Evolutionary conservation across 306 rosid genomes (phyloP).

Genomic region (Rubus parviflorus): DNA sequence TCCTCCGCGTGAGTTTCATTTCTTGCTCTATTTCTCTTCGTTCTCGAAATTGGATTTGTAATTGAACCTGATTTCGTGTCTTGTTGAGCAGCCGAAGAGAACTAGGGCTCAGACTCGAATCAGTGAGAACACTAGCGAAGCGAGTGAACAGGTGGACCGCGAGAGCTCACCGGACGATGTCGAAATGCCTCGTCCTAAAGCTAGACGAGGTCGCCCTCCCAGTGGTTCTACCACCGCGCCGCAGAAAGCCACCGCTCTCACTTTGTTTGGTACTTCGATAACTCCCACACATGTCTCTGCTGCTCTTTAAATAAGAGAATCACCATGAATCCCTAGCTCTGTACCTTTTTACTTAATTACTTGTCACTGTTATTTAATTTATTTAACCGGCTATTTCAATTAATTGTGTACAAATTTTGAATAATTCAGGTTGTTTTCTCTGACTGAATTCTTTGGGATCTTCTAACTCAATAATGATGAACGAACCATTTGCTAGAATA

Average conservation of each 20-base stretch:
- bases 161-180: slow-evolving; percentile 80
- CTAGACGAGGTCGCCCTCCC: slow-evolving; percentile 61
- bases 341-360: neutral
- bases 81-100: slow-evolving; percentile 58
- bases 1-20: slow-evolving; percentile 58
- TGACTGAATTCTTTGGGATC: neutral
- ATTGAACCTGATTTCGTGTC: slow-evolving; percentile 34
- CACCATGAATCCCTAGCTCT: neutral
- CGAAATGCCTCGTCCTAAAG: slow-evolving; percentile 50
- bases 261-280: slow-evolving; percentile 56
- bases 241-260: slow-evolving; percentile 36
- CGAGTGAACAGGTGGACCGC: slow-evolving; percentile 50
- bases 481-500: neutral
- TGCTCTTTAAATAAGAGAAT: neutral
- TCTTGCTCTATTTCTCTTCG: neutral
- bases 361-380: neutral
- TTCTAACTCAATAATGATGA: neutral
- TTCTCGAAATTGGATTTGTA: neutral
- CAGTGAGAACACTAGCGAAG: slow-evolving; percentile 44
- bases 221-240: slow-evolving; percentile 49
- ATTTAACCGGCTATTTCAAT: neutral
- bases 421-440: neutral
- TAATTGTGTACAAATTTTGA: neutral
- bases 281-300: neutral
- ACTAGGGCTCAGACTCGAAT: slow-evolving; percentile 50